These are phyloP conservation scores for Vanderwaltozyma tropicalis DNA, from an alignment of 805 yeast species.

Conservation along the genomic window DNA sequence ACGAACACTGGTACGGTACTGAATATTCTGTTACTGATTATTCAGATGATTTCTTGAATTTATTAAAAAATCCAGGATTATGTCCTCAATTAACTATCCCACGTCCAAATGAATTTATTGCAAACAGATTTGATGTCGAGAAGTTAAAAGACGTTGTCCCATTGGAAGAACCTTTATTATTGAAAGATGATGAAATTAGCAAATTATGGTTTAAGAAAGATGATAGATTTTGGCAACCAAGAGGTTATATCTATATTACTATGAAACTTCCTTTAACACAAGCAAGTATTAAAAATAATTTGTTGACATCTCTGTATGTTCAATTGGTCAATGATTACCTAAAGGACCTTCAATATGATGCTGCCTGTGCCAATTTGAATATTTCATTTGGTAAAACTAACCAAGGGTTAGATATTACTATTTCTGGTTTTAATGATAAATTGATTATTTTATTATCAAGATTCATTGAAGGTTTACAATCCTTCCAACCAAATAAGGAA, in stretches of 20 bases:
- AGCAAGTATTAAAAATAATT: conserved; percentile 46
- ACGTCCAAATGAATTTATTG: conserved; percentile 66
- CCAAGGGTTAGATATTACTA: conserved; percentile 59
- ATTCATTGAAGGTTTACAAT: conserved; percentile 43
- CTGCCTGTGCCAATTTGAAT: conserved; percentile 67
- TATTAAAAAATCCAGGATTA: conserved; percentile 25
- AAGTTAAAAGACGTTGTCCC: conserved; percentile 28
- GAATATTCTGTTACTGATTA: conserved; percentile 48
- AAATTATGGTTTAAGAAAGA: conserved; percentile 85
- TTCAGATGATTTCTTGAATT: conserved; percentile 29
- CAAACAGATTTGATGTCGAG: conserved; percentile 61
- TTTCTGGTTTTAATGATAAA: conserved; percentile 80
- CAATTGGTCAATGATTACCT: conserved; percentile 69
- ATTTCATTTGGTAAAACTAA: conserved; percentile 48
- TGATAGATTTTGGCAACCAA: conserved; percentile 81
- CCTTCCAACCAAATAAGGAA: conserved; percentile 40
- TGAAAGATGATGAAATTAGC: conserved; percentile 35
- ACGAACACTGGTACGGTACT: conserved; percentile 88
- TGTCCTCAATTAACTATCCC: conserved; percentile 48
- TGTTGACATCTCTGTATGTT: conserved; percentile 50
- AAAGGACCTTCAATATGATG: conserved; percentile 66
- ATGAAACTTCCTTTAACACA: conserved; percentile 57
- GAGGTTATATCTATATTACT: conserved; percentile 57
- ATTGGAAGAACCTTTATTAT: conserved; percentile 51
- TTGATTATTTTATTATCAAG: conserved; percentile 50